These are phyloP conservation scores for Pisolithus microcarpus DNA, from an alignment of 768 basidiomycete genomes.

Conservation along the genomic window DNA sequence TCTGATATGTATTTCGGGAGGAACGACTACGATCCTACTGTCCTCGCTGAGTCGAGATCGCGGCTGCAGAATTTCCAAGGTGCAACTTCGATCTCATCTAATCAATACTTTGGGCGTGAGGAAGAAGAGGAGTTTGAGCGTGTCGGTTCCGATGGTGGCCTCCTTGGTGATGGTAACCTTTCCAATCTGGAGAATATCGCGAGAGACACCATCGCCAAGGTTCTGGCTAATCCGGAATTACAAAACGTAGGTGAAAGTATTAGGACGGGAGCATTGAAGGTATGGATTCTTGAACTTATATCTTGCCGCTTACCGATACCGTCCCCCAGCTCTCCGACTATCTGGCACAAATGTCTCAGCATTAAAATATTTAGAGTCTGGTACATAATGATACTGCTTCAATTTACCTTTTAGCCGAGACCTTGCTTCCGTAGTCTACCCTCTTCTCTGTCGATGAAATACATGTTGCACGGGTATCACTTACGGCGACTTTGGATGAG, in stretches of 20 bases:
- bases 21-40: constrained; percentile 72
- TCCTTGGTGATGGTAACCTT: constrained; percentile 42
- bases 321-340: constrained; percentile 52
- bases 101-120: constrained; percentile 93
- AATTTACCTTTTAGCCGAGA: too few relatives aligned
- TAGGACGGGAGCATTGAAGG: constrained; percentile 75
- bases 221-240: constrained; percentile 81
- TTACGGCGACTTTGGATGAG: too few relatives aligned
- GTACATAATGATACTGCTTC: background rate
- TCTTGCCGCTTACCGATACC: constrained; percentile 1
- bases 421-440: too few relatives aligned
- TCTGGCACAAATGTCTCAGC: constrained; percentile 59
- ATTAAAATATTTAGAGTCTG: constrained; percentile 14
- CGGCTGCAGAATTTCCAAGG: constrained; percentile 84
- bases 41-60: constrained; percentile 67
- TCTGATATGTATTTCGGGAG: constrained; percentile 97
- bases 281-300: constrained; percentile 26
- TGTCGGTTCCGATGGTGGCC: constrained; percentile 46
- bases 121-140: constrained; percentile 51
- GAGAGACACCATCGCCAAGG: constrained; percentile 63
- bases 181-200: constrained; percentile 60
- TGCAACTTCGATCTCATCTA: constrained; percentile 89
- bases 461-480: too few relatives aligned
- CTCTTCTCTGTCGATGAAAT: too few relatives aligned
- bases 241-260: constrained; percentile 79